Evolutionary conservation across 129 eudicot species (phyloP).

Genomic region (Chrysanthemum lavandulifolium): DNA sequence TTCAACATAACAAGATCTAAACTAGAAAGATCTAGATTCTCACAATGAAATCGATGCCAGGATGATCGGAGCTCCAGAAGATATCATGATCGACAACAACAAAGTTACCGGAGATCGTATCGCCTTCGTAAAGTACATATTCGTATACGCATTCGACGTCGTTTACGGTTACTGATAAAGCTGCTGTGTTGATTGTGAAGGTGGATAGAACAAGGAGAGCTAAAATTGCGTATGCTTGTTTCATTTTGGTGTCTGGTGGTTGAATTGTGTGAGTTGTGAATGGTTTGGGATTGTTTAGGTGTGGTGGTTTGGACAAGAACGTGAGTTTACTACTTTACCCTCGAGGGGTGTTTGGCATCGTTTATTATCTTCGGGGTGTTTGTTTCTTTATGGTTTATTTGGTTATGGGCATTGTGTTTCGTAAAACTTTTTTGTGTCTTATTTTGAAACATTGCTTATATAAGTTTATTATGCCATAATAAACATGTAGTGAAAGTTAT

Average conservation of each 20-base stretch:
- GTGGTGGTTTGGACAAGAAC: neutral
- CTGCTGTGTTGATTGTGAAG: conserved; percentile 36
- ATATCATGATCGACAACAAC: conserved; percentile 95
- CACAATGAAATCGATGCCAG: conserved; percentile 88
- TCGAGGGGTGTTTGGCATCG: too few relatives aligned
- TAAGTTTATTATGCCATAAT: too few relatives aligned
- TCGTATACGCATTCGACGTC: conserved; percentile 90
- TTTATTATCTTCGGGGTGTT: too few relatives aligned
- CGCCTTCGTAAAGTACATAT: conserved; percentile 93
- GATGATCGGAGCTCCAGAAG: conserved; percentile 97
- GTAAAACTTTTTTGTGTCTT: too few relatives aligned
- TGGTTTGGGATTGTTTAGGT: conserved; percentile 5
- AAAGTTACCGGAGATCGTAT: conserved; percentile 80
- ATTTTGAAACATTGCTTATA: too few relatives aligned
- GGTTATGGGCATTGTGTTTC: too few relatives aligned
- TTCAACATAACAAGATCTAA: neutral
- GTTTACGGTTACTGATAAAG: conserved; percentile 78
- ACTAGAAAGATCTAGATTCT: conserved; percentile 3
- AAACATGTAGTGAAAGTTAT: too few relatives aligned
- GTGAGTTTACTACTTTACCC: too few relatives aligned
- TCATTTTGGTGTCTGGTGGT: conserved; percentile 29
- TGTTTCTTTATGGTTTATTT: too few relatives aligned
- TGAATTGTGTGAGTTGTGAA: neutral
- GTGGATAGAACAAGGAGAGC: conserved; percentile 41
- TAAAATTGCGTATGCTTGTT: conserved; percentile 23